Evolutionary conservation across 2,329 filamentous ascomycete genomes (phyloP).

Genomic region (Aspergillus ochraceoroseus): DNA sequence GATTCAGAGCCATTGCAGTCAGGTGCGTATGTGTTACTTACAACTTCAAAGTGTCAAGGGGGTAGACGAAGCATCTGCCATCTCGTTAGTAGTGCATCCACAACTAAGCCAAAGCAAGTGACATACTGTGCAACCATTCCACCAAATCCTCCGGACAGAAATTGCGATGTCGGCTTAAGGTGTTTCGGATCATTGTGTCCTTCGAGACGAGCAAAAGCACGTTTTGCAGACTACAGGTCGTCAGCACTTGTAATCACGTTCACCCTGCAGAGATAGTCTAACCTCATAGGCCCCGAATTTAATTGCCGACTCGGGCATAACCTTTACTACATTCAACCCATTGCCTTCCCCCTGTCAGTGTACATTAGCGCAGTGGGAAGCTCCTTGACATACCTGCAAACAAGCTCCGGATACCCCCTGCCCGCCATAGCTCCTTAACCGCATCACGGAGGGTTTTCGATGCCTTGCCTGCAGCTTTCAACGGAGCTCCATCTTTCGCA

Average conservation of each 20-base stretch:
- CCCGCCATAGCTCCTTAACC: slow-evolving; percentile 71
- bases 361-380: neutral
- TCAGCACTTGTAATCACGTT: slow-evolving; percentile 16
- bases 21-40: slow-evolving; percentile 33
- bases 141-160: slow-evolving; percentile 81
- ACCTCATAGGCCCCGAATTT: slow-evolving; percentile 96
- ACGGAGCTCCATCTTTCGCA: slow-evolving; percentile 63
- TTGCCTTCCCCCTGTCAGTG: slow-evolving; percentile 60
- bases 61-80: slow-evolving; percentile 79
- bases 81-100: slow-evolving; percentile 22
- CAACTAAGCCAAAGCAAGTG: slow-evolving; percentile 22
- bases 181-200: slow-evolving; percentile 75
- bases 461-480: slow-evolving; percentile 61
- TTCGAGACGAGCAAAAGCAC: slow-evolving; percentile 76
- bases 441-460: slow-evolving; percentile 67
- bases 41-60: slow-evolving; percentile 67
- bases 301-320: slow-evolving; percentile 97
- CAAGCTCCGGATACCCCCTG: slow-evolving; percentile 80
- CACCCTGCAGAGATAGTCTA: slow-evolving; percentile 20
- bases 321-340: slow-evolving; percentile 91
- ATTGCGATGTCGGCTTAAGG: slow-evolving; percentile 81
- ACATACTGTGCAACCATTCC: slow-evolving; percentile 88
- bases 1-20: neutral
- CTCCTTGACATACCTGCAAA: slow-evolving; percentile 70
- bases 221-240: slow-evolving; percentile 66